phyloP scores from a whole-genome alignment of 768 basidiomycete genomes.

The Lepiota venenata region DNA sequence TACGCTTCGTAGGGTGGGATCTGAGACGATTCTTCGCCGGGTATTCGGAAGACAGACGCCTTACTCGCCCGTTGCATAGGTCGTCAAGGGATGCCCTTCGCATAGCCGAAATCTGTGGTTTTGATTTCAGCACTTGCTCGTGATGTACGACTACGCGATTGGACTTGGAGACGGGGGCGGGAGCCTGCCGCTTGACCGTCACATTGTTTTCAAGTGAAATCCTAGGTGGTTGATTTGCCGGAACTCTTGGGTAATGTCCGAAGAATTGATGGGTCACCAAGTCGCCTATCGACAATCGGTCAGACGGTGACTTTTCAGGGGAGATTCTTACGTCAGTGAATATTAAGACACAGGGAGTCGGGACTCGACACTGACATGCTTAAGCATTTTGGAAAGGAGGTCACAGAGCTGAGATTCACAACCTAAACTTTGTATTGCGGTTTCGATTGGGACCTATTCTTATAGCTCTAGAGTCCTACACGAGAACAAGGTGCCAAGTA shows the following conservation, averaged over 20 bases:
- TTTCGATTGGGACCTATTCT: background rate
- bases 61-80: background rate
- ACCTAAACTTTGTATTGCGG: background rate
- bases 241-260: background rate
- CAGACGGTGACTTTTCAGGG: background rate
- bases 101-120: background rate
- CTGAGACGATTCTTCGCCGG: background rate
- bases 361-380: background rate
- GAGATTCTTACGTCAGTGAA: background rate
- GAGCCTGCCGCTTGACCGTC: no score
- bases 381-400: constrained; percentile 3
- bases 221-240: background rate
- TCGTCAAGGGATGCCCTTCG: background rate
- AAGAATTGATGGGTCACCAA: background rate
- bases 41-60: background rate
- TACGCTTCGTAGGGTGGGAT: background rate
- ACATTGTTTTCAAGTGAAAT: no score
- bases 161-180: background rate
- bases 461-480: background rate
- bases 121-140: background rate
- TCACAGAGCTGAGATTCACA: background rate
- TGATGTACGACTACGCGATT: background rate
- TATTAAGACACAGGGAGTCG: background rate
- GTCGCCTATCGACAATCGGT: background rate
- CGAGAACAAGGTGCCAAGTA: constrained; percentile 14